These are phyloP conservation scores for Rauvolfia tetraphylla DNA, from an alignment of 257 asterid species.

Conservation along the genomic window DNA sequence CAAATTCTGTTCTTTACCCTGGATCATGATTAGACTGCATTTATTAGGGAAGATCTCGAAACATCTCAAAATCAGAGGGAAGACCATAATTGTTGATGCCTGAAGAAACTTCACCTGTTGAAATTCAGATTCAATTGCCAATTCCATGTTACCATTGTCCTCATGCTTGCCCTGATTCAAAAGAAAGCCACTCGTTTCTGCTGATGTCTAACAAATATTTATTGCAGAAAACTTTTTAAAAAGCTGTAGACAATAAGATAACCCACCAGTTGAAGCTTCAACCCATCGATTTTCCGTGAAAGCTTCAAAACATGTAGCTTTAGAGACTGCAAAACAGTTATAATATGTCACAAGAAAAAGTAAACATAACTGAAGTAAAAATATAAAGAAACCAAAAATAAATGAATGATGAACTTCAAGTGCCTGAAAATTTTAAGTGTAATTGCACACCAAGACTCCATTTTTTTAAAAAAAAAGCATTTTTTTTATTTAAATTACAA, in stretches of 20 bases:
- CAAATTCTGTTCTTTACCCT: constrained; percentile 39
- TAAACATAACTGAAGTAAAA: neutral
- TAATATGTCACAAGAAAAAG: neutral
- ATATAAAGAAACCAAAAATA: neutral
- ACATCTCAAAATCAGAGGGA: constrained; percentile 8
- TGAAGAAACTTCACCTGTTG: constrained; percentile 43
- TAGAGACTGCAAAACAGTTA: constrained; percentile 70
- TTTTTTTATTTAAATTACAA: neutral
- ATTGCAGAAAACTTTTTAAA: neutral
- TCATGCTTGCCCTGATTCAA: constrained; percentile 51
- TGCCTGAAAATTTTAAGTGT: too few species aligned
- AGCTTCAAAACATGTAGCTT: constrained; percentile 87
- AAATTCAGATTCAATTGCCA: constrained; percentile 28
- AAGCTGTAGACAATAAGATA: constrained; percentile 6
- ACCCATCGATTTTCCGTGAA: constrained; percentile 51
- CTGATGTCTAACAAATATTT: neutral
- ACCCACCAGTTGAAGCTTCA: constrained; percentile 74
- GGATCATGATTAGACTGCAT: constrained; percentile 22
- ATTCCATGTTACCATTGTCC: constrained; percentile 26
- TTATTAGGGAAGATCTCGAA: constrained; percentile 17
- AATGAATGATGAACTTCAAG: neutral
- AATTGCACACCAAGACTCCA: too few species aligned
- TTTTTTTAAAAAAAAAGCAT: neutral
- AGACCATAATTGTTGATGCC: neutral
- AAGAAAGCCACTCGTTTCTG: constrained; percentile 11